phyloP scores from a whole-genome alignment of 352 stramenopile species.

The Phytophthora pisi region DNA sequence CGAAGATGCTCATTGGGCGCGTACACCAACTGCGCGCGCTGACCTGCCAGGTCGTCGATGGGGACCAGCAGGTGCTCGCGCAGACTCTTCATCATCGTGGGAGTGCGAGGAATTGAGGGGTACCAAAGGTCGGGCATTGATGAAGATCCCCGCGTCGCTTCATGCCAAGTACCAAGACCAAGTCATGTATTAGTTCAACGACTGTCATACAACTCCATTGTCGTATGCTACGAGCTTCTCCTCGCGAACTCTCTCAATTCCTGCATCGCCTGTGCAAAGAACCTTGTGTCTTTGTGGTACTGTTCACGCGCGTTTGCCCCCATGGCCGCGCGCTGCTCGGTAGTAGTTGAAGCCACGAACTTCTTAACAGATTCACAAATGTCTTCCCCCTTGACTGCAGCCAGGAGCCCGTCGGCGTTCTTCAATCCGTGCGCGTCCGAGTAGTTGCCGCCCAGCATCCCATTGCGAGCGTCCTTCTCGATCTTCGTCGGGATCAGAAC shows the following conservation, averaged over 20 bases:
- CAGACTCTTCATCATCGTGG: conserved; percentile 40
- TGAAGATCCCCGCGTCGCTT: conserved; percentile 5
- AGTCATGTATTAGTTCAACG: no score
- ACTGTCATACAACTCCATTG: background rate
- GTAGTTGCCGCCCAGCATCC: background rate
- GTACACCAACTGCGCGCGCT: conserved; percentile 47
- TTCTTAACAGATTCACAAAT: background rate
- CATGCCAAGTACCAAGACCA: background rate
- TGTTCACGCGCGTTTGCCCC: background rate
- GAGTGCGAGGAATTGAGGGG: background rate
- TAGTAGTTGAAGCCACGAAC: background rate
- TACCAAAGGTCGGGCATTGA: background rate
- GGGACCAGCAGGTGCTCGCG: conserved; percentile 54
- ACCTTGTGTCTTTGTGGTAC: conserved; percentile 1
- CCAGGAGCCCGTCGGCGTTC: background rate
- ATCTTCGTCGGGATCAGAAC: background rate
- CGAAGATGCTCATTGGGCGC: conserved; percentile 44
- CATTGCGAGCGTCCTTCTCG: background rate
- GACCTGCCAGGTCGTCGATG: conserved; percentile 45
- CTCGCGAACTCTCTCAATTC: background rate
- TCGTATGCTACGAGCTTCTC: background rate
- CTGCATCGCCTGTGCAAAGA: background rate
- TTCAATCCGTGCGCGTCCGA: background rate
- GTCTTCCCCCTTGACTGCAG: background rate
- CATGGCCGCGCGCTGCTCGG: background rate